phyloP scores from a whole-genome alignment of 306 rosid genomes.

The Ammopiptanthus mongolicus region DNA sequence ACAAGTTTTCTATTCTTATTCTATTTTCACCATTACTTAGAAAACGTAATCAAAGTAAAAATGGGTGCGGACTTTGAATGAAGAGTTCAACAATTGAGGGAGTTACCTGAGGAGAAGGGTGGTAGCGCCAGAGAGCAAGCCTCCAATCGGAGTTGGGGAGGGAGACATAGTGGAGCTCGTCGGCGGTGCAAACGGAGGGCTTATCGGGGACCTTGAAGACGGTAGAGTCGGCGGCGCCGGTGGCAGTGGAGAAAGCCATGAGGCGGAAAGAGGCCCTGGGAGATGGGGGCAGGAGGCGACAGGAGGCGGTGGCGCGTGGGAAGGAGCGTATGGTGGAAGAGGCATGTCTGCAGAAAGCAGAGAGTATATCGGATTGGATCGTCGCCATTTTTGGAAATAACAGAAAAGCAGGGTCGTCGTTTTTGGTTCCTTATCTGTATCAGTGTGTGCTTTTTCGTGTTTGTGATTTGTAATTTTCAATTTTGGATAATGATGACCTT shows the following conservation, averaged over 20 bases:
- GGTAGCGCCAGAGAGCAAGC: constrained; percentile 96
- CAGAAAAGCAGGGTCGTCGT: background rate
- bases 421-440: background rate
- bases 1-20: background rate
- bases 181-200: constrained; percentile 90
- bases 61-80: background rate
- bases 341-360: constrained; percentile 33
- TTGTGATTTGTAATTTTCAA: too few relatives aligned
- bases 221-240: constrained; percentile 10
- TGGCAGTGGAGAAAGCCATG: constrained; percentile 52
- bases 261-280: constrained; percentile 29
- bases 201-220: constrained; percentile 45
- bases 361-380: constrained; percentile 53
- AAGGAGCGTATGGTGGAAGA: constrained; percentile 40
- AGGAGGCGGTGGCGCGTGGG: constrained; percentile 37
- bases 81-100: background rate
- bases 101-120: constrained; percentile 62
- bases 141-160: constrained; percentile 78
- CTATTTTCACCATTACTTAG: background rate
- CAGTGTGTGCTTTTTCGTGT: too few relatives aligned
- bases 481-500: background rate
- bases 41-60: background rate
- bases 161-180: constrained; percentile 90
- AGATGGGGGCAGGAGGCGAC: background rate
- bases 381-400: constrained; percentile 37